Conservation (phyloP, 2,329 filamentous ascomycete species). For the Sordariomycetes sp. region DNA sequence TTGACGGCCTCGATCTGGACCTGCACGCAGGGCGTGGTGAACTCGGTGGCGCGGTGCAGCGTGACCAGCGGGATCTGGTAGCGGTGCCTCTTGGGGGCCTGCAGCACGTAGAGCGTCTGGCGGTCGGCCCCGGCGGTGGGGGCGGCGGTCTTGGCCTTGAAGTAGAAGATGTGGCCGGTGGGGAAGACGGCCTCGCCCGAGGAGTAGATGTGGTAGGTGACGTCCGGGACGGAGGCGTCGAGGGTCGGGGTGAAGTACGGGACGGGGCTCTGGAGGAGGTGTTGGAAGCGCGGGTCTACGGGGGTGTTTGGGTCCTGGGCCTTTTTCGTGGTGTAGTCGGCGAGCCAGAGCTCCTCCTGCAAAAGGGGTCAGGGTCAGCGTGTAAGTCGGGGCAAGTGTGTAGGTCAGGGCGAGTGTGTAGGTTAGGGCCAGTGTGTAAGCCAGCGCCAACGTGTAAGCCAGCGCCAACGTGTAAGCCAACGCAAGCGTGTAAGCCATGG, state of each 20-base stretch:
- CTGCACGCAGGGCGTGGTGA: not conserved
- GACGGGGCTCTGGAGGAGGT: not conserved
- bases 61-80: not conserved
- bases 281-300: not conserved
- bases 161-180: not conserved
- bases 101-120: not conserved
- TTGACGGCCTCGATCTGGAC: not conserved
- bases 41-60: not conserved
- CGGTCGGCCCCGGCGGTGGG: not conserved
- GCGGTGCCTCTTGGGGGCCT: not conserved
- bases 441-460: too few relatives aligned
- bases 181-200: not conserved
- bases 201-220: slow-evolving; percentile 1
- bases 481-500: not conserved
- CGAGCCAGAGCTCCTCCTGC: not conserved
- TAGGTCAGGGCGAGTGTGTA: too few relatives aligned
- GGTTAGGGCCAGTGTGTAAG: too few relatives aligned
- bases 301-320: not conserved
- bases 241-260: not conserved
- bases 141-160: not conserved
- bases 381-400: too few relatives aligned
- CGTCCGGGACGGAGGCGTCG: not conserved
- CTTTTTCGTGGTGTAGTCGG: not conserved
- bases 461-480: too few relatives aligned
- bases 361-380: not conserved